Evolutionary conservation across 768 basidiomycete species (phyloP), one percentile per base, ranked within the genome.

Genomic region (Coprinopsis cinerea): DNA sequence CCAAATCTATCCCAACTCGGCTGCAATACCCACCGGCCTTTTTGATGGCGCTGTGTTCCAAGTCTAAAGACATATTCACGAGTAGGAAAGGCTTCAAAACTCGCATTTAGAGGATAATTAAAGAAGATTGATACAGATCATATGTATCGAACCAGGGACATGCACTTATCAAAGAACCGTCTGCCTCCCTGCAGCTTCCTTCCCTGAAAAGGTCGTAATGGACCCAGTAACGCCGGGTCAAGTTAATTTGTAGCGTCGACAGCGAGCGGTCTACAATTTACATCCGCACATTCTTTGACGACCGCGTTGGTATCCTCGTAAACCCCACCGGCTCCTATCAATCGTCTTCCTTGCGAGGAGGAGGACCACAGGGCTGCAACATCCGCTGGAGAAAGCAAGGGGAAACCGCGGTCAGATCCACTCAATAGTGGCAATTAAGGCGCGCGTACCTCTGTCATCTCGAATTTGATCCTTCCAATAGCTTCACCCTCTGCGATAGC

Each of bases 401-500:
- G 55, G 48, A 48, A 47, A 47, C 48, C 34, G 40, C 35, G 25
- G 40, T 36, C 40, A 40, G 42, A 34, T 10, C 28, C 41, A 10
- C 26, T 42, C 48, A 44, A 42, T 45, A 34, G 50, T 48, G 41
- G 52, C 41, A 48, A 49, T 37, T 54, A 22, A 45, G 11, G 36
- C n/a, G 30, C 32, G 63, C 68, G 17, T 51, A 94, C 95, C 86
- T 98, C 94, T 0, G 89, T 84, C 85, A 96, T 86, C 71, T 99
- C 95, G 61, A 96, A 97, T 62, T 81, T 92, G 2, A 84, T 73
- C 36, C 96, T 72, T 7, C 90, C 96, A 48, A 85, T 81, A n/a
- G 90, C 77, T 66, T 97, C 93, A 2, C 92, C 92, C 56, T 99
- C 95, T 13, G 94, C 94, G 59, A 98, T 82, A 1, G 93, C 84